Base-by-base conservation (phyloP, 306 rosid genomes). In the Herpetospermum pedunculosum region DNA sequence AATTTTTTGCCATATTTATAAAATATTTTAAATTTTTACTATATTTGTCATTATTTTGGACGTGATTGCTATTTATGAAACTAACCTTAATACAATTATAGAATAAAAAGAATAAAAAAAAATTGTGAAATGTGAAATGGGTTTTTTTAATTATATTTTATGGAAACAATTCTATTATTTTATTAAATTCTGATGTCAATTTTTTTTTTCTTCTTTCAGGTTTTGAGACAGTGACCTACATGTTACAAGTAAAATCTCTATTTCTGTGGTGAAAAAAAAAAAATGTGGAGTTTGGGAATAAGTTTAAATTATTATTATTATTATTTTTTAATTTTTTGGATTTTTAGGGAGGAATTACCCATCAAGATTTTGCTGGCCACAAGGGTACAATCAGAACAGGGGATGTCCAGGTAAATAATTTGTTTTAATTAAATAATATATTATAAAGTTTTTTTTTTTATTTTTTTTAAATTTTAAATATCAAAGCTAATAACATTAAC, bases 321-420 rank as follows among this genome's bases (percentile, higher is more conserved):
- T 1, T 9, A 15, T 8, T 69, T 28, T 44, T n/a, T 15, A 14
- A 13, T 67, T 29, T 46, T 25, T 7, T 62, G 72, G 46, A 78
- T 76, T n/a, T 82, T 70, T 75, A 93, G 97, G 98, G 97, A 80
- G 92, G 85, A 43, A 85, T 94, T 13, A 91, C 97, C 79, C 98
- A 94, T 79, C 96, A 91, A 88, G 99, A 94, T 83, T 91, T 91
- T 85, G 88, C 96, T 35, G 99, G 99, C 8, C 97, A 88, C 70
- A 89, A 75, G 91, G 99, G 97, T 58, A 91, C 99, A 28, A 91
- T 94, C 68, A 41, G 88, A 70, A 55, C 83, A 0, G 98, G 99
- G 52, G 97, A 94, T 80, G 95, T 93, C 71, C 98, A 92, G 92
- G 98, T 92, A 83, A 38, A 11, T 15, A 58, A n/a, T n/a, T n/a